Conservation (phyloP, 202 grass and related monocot species). For the Setaria viridis region DNA sequence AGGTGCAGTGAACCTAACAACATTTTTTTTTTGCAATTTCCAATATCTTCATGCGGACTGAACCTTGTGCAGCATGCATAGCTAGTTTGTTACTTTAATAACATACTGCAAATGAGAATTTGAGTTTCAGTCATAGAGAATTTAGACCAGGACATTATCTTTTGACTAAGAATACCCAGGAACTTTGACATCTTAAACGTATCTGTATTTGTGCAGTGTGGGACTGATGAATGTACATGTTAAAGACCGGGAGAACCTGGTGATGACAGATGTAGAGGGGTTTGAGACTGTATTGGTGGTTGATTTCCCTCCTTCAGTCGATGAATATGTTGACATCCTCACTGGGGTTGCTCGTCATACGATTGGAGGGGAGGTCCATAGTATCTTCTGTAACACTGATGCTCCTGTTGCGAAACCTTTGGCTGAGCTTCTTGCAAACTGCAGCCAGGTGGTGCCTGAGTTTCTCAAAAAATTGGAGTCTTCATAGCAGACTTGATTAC, state of each 20-base stretch:
- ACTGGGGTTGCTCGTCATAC: conserved; percentile 51
- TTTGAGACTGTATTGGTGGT: conserved; percentile 65
- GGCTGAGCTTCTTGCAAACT: conserved; percentile 58
- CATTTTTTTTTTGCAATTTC: neutral
- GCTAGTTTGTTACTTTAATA: neutral
- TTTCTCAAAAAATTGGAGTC: conserved; percentile 34
- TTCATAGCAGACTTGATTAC: conserved; percentile 20
- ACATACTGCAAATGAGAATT: neutral
- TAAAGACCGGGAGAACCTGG: conserved; percentile 59
- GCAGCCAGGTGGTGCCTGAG: conserved; percentile 64
- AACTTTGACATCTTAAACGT: conserved; percentile 8
- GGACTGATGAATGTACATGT: conserved; percentile 63
- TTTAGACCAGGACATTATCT: neutral
- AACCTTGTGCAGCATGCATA: neutral
- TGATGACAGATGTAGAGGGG: conserved; percentile 42
- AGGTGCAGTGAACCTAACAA: conserved; percentile 46
- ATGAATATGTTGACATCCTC: conserved; percentile 68
- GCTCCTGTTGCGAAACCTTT: conserved; percentile 60
- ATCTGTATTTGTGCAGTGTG: conserved; percentile 53
- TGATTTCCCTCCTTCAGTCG: conserved; percentile 61
- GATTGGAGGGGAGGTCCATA: conserved; percentile 62
- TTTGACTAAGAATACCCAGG: neutral
- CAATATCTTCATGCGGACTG: conserved; percentile 2
- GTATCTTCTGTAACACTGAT: conserved; percentile 60
- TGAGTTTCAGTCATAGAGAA: neutral